Conservation (phyloP, 2,329 filamentous ascomycete species). For the Xenosphaeropsis pyriputrescens region DNA sequence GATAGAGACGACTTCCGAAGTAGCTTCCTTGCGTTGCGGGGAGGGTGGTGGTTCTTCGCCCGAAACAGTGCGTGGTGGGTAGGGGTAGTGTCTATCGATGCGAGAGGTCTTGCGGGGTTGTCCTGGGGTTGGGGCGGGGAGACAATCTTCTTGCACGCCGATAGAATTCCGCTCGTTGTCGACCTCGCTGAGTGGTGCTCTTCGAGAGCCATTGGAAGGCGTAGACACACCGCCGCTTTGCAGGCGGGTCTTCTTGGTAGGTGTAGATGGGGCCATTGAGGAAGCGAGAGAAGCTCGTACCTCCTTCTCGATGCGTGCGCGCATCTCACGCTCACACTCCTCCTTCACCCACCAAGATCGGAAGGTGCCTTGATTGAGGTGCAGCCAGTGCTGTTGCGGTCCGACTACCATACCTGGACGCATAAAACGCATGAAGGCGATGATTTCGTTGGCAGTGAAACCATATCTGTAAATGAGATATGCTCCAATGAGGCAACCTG, state of each 20-base stretch:
- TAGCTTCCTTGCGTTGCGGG: conserved; percentile 30
- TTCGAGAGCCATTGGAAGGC: conserved; percentile 65
- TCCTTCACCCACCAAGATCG: conserved; percentile 98
- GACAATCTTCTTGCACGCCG: conserved; percentile 71
- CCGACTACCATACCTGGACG: conserved; percentile 97
- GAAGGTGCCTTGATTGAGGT: conserved; percentile 92
- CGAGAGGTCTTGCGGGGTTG: conserved; percentile 84
- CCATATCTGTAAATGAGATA: conserved; percentile 96
- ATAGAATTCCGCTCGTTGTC: conserved; percentile 60
- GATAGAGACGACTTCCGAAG: conserved; percentile 41
- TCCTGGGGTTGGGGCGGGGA: conserved; percentile 88
- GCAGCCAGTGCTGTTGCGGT: conserved; percentile 96
- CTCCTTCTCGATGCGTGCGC: conserved; percentile 32
- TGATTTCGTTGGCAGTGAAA: conserved; percentile 94
- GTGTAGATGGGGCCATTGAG: conserved; percentile 35
- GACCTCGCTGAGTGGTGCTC: conserved; percentile 86
- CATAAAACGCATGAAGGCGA: conserved; percentile 99
- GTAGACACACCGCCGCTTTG: conserved; percentile 64
- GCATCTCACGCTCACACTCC: conserved; percentile 56
- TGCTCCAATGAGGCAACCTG: conserved; percentile 89
- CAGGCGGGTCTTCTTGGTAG: conserved; percentile 36
- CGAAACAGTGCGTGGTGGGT: conserved; percentile 39
- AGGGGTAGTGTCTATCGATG: conserved; percentile 56
- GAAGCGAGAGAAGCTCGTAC: conserved; percentile 23
- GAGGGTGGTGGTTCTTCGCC: conserved; percentile 33